Evolutionary conservation across 139 green algal species (phyloP).

Genomic region (Coelastrella sp.): DNA sequence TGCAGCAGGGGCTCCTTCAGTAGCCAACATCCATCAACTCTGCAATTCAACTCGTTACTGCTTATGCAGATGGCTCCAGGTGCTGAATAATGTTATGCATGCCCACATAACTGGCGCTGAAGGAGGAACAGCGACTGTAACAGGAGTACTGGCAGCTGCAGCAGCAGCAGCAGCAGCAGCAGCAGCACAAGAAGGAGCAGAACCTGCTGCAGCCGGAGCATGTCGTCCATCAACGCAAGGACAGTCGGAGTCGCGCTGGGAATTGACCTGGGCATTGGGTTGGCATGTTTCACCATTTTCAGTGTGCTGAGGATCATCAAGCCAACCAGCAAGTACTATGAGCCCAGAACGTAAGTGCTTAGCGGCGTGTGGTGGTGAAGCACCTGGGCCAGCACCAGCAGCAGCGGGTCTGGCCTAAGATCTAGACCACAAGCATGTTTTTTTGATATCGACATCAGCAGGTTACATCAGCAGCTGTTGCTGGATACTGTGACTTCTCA

Average conservation of each 20-base stretch:
- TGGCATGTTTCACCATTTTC: slow-evolving; percentile 6
- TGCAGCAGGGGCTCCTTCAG: too few relatives aligned
- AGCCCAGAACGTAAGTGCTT: slow-evolving; percentile 16
- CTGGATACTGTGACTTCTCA: too few relatives aligned
- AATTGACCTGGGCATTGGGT: slow-evolving; percentile 14
- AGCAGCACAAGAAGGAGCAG: not conserved
- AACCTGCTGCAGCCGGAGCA: not conserved
- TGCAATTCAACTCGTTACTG: too few relatives aligned
- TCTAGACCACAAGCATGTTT: not conserved
- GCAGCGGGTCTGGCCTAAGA: too few relatives aligned
- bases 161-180: too few relatives aligned
- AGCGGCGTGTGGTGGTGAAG: not conserved
- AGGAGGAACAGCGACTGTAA: too few relatives aligned
- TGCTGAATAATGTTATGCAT: too few relatives aligned
- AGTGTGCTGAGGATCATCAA: slow-evolving; percentile 13
- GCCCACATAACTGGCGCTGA: too few relatives aligned
- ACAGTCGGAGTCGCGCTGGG: slow-evolving; percentile 20
- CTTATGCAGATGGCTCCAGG: too few relatives aligned
- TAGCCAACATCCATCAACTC: too few relatives aligned
- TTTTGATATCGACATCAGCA: too few relatives aligned
- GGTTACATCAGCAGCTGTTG: not conserved
- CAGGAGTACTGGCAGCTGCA: too few relatives aligned
- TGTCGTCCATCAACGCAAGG: not conserved
- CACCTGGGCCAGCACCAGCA: not conserved
- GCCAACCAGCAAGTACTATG: slow-evolving; percentile 19